phyloP scores from a whole-genome alignment of 2,329 filamentous ascomycete species.

The Monosporascus ibericus region DNA sequence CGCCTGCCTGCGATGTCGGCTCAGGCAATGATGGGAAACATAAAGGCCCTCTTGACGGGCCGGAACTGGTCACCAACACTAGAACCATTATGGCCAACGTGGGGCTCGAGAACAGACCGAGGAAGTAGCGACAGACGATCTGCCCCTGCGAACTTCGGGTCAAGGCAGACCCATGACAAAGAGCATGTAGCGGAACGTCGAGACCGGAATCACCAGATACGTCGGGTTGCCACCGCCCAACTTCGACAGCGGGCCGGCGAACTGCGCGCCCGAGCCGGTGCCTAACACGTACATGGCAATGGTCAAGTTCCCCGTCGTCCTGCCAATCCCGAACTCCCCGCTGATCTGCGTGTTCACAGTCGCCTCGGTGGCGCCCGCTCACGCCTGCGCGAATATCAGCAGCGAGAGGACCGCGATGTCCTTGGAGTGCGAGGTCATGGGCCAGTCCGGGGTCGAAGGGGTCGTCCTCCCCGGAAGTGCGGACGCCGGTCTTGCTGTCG shows the following conservation, averaged over 20 bases:
- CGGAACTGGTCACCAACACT: conserved; percentile 41
- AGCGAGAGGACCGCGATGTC: conserved; percentile 29
- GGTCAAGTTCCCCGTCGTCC: conserved; percentile 36
- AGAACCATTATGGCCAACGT: conserved; percentile 33
- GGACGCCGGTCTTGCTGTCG: conserved; percentile 19
- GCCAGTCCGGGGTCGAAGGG: conserved; percentile 36
- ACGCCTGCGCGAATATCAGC: conserved; percentile 41
- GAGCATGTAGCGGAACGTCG: conserved; percentile 39
- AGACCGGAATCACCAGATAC: conserved; percentile 39
- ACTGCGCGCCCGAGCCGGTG: conserved; percentile 40
- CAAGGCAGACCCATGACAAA: conserved; percentile 41
- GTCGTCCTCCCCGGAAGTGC: conserved; percentile 29
- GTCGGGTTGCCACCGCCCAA: conserved; percentile 42
- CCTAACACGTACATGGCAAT: conserved; percentile 42
- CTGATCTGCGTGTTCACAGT: conserved; percentile 34
- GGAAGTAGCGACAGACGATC: conserved; percentile 41
- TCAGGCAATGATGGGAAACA: conserved; percentile 44
- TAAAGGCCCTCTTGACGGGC: conserved; percentile 39
- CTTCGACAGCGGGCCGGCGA: conserved; percentile 43
- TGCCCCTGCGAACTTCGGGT: conserved; percentile 40
- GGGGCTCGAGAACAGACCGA: conserved; percentile 35
- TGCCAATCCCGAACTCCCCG: conserved; percentile 34
- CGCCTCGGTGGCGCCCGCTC: conserved; percentile 43
- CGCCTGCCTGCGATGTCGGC: conserved; percentile 30
- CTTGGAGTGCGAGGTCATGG: conserved; percentile 19